A percentile compares a stretch with the other conserved stretches of the same genome.
phyloP scores from a whole-genome alignment of 208 protist genomes.

The Acanthamoeba lenticulata region DNA sequence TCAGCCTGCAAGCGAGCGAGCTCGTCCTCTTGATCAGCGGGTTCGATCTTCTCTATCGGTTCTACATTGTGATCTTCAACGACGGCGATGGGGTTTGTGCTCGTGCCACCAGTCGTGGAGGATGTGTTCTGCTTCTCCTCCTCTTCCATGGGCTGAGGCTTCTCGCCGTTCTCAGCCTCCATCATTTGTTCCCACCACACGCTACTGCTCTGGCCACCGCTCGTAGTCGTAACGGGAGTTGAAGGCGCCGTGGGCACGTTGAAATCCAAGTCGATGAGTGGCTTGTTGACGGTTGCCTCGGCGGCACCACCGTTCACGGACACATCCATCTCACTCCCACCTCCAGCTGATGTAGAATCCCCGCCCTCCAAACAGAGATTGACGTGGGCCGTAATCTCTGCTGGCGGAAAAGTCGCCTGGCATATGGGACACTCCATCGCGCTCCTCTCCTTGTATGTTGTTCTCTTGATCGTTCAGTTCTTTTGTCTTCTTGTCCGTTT shows the following conservation, averaged over 20 bases:
- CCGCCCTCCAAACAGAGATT: background rate
- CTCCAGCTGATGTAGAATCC: background rate
- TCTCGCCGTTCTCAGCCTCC: too few relatives aligned
- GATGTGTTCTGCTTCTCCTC: too few relatives aligned
- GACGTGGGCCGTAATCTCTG: background rate
- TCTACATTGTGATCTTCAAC: background rate
- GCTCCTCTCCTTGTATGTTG: background rate
- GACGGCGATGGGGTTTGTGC: too few relatives aligned
- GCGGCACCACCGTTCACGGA: background rate
- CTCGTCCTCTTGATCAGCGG: constrained; percentile 4
- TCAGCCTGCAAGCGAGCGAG: constrained; percentile 16
- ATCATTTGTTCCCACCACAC: background rate
- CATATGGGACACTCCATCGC: constrained; percentile 14
- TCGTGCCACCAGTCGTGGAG: too few relatives aligned
- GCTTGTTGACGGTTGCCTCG: background rate
- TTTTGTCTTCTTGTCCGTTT: too few relatives aligned
- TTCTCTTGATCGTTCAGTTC: too few relatives aligned
- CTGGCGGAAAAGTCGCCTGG: background rate
- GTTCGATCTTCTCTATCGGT: background rate
- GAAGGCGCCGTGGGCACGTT: background rate
- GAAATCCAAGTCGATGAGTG: background rate
- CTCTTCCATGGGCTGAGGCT: too few relatives aligned
- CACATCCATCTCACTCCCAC: background rate
- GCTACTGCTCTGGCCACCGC: background rate
- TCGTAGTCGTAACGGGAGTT: background rate